phyloP scores from a whole-genome alignment of 2,329 filamentous ascomycete species.

The Fusarium drepaniforme region DNA sequence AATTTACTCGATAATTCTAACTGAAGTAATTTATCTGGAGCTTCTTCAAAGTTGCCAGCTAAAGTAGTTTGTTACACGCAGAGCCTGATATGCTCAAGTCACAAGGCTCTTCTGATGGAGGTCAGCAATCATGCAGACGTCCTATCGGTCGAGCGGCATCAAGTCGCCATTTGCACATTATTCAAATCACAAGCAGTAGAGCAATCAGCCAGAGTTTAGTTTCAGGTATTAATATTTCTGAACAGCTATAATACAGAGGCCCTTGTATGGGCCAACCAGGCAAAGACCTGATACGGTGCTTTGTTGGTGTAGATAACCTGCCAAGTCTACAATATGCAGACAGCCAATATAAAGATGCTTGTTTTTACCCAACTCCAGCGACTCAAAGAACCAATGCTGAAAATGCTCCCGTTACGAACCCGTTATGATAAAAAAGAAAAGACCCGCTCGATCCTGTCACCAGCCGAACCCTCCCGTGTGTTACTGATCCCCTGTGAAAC shows the following conservation, averaged over 20 bases:
- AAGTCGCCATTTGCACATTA: background rate
- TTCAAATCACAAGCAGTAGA: background rate
- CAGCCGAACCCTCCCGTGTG: slow-evolving; percentile 11
- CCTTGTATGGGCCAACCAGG: slow-evolving; percentile 12
- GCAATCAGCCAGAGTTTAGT: slow-evolving; percentile 1
- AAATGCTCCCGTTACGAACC: slow-evolving; percentile 30
- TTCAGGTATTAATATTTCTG: slow-evolving; percentile 23
- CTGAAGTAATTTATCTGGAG: background rate
- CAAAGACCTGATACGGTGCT: slow-evolving; percentile 18
- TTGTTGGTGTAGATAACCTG: slow-evolving; percentile 10
- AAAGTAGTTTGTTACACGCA: background rate
- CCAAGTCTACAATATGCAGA: slow-evolving; percentile 9
- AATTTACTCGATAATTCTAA: background rate
- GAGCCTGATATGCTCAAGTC: background rate
- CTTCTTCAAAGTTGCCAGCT: background rate
- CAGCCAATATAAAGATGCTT: slow-evolving; percentile 21
- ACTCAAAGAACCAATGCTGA: slow-evolving; percentile 27
- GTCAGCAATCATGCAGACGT: background rate
- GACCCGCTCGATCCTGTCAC: slow-evolving; percentile 18
- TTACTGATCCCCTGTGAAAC: slow-evolving; percentile 26
- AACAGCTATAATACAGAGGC: slow-evolving; percentile 23
- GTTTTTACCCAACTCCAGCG: slow-evolving; percentile 40
- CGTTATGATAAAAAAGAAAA: slow-evolving; percentile 8
- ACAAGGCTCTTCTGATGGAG: background rate
- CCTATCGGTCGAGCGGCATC: background rate